A percentile compares a stretch with the other conserved stretches of the same genome.
Conservation (phyloP, 208 protist species). For the Crithidia mellificae region DNA sequence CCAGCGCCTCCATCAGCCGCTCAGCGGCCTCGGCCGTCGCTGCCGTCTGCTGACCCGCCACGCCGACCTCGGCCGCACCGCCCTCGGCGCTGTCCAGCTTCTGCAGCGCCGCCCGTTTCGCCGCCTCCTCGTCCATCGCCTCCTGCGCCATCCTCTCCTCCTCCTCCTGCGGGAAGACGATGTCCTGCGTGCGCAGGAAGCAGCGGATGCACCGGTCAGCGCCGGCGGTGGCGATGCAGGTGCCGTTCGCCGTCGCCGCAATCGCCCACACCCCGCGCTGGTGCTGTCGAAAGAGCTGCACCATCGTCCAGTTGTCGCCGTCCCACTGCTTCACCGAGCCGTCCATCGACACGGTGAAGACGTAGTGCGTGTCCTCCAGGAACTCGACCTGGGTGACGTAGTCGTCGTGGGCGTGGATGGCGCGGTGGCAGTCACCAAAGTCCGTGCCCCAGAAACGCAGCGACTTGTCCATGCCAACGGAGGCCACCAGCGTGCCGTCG, state of each 20-base stretch:
- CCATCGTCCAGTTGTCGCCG: slow-evolving; percentile 94
- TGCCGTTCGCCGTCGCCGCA: slow-evolving; percentile 70
- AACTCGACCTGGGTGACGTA: slow-evolving; percentile 95
- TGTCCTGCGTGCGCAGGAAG: slow-evolving; percentile 86
- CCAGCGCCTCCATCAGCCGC: slow-evolving; percentile 86
- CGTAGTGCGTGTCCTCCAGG: slow-evolving; percentile 97
- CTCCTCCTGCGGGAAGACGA: slow-evolving; percentile 90
- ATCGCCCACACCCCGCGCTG: slow-evolving; percentile 79
- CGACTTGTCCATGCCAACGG: slow-evolving; percentile 98
- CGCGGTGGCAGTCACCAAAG: slow-evolving; percentile 97
- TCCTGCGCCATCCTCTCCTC: slow-evolving; percentile 82
- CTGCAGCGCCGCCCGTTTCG: slow-evolving; percentile 64
- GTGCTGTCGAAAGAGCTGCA: slow-evolving; percentile 85
- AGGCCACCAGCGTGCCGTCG: slow-evolving; percentile 94
- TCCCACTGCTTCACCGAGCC: slow-evolving; percentile 98
- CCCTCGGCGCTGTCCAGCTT: slow-evolving; percentile 34
- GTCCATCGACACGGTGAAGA: slow-evolving; percentile 96
- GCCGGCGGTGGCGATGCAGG: slow-evolving; percentile 78
- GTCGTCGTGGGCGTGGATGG: slow-evolving; percentile 98
- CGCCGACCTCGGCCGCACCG: slow-evolving; percentile 50
- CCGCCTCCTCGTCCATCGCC: slow-evolving; percentile 87
- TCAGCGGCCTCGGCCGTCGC: slow-evolving; percentile 74
- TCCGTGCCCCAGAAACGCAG: slow-evolving; percentile 98
- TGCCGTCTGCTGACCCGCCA: slow-evolving; percentile 75
- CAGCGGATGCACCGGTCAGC: slow-evolving; percentile 79